These are phyloP conservation scores for Backusella mclennaniae DNA, from an alignment of 192 early-diverging fungal genomes.

Conservation along the genomic window DNA sequence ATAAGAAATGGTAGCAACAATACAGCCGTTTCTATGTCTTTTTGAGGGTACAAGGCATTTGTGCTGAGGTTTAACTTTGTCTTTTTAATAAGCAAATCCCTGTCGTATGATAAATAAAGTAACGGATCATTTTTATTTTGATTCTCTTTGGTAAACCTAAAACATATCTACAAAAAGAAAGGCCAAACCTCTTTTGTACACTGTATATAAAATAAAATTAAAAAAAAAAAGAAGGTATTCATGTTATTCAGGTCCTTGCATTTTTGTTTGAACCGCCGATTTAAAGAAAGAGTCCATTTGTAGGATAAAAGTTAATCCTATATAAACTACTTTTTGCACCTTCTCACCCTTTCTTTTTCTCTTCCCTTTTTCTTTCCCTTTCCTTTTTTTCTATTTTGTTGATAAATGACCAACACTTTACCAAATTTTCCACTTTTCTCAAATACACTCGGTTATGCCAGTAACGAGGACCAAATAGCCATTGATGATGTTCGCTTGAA, in stretches of 20 bases:
- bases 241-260: neutral
- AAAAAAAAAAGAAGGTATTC: neutral
- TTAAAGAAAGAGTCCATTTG: neutral
- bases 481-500: conserved; percentile 31
- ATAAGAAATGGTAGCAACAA: no score
- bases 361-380: neutral
- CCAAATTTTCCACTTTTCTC: conserved; percentile 37
- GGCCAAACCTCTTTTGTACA: no score
- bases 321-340: neutral
- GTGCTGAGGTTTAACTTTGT: neutral
- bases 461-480: conserved; percentile 17
- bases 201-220: neutral
- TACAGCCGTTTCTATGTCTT: no score
- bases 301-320: conserved; percentile 1
- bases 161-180: no score
- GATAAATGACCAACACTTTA: conserved; percentile 11
- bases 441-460: conserved; percentile 30
- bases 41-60: neutral
- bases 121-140: neutral
- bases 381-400: conserved; percentile 9
- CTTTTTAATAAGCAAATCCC: neutral
- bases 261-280: neutral
- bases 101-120: neutral
- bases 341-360: neutral
- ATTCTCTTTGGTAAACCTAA: neutral